Percentiles rank a stretch among this genome's conserved stretches.
Conservation (phyloP, 441 rosid species). For the Melastoma candidum region DNA sequence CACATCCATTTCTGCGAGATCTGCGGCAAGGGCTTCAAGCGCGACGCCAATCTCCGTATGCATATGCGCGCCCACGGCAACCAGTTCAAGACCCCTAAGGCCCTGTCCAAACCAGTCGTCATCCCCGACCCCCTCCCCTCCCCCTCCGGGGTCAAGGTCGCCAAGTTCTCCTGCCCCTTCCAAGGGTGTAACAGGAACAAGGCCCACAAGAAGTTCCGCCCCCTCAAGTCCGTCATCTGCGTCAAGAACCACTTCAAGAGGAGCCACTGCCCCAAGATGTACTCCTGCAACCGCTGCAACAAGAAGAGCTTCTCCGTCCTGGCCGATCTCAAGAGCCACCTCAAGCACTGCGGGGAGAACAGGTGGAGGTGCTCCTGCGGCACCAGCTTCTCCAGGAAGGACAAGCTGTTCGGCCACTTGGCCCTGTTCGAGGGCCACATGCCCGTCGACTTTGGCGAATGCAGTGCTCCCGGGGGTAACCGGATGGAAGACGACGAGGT, state of each 20-base stretch:
- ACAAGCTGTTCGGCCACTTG: slow-evolving; percentile 58
- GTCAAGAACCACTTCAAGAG: slow-evolving; percentile 64
- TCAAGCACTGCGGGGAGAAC: slow-evolving; percentile 50
- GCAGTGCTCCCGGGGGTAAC: slow-evolving; percentile 4
- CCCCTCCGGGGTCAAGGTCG: slow-evolving; percentile 5
- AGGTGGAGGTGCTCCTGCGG: slow-evolving; percentile 60
- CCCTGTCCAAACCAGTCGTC: slow-evolving; percentile 33
- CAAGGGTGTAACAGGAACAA: slow-evolving; percentile 50
- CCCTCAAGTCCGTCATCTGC: slow-evolving; percentile 48
- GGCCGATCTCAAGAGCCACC: slow-evolving; percentile 50
- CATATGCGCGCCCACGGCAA: slow-evolving; percentile 75
- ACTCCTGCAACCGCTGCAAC: slow-evolving; percentile 39
- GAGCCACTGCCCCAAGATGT: slow-evolving; percentile 67
- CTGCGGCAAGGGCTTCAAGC: slow-evolving; percentile 69
- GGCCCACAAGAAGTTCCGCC: slow-evolving; percentile 39
- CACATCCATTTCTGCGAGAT: slow-evolving; percentile 53
- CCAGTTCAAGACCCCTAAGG: slow-evolving; percentile 53
- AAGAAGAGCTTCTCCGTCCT: slow-evolving; percentile 50
- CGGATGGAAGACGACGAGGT: slow-evolving; percentile 3
- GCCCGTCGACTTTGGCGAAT: slow-evolving; percentile 28
- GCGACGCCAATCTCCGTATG: slow-evolving; percentile 68
- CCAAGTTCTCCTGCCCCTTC: slow-evolving; percentile 50
- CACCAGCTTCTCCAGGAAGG: slow-evolving; percentile 55
- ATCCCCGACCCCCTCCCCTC: slow-evolving; percentile 7
- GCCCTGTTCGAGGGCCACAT: slow-evolving; percentile 65